Base-by-base conservation (phyloP, 139 green algal genomes). In the Chlorella sp. region DNA sequence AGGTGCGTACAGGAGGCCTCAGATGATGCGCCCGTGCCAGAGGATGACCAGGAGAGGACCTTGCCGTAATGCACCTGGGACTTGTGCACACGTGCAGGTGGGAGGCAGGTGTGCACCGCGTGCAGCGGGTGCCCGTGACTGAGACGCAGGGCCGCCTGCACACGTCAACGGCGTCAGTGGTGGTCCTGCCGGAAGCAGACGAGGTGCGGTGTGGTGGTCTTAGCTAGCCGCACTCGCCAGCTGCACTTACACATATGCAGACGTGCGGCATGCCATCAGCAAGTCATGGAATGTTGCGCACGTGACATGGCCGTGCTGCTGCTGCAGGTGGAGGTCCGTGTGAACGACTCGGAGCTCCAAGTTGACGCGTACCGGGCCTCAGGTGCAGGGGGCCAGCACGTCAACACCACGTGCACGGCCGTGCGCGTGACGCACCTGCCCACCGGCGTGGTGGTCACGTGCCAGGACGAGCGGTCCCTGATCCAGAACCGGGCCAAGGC, bases 81-180 rank as follows among this genome's bases (percentile, higher is more conserved):
- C 42, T 55, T 10, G 42, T 55, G 10, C 10, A 24, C 17, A 17
- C 42, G 17, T 55, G 42, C 17, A 93, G 93, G 73, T 93, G 77
- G 36, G 95, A 99, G 84, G 85, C 79, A 27, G 95, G 95, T 3
- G 91, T 98, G 60, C 95, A 99, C 76, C 81, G 95, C 4, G 95
- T 97, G 50, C 86, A 98, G 84, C 85, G 92, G 1, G 95, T 99
- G 30, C 95, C 95, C 0, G 83, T 75, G 1, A 99, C 93, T 5
- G 95, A 99, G 70, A 87, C 79, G 1, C 67, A 79, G 27, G 95
- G 95, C 0, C 82, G 92, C 0, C 77, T 98, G 59, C 95, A 99
- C 80, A 99, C 95, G 2, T 95, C 88, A 65, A 95, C 95, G 1
- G 94, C 92, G 2, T 92, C 88, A 5, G 92, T 97, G 24, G 89